Conservation (phyloP, 257 asterid species). For the Rauvolfia tetraphylla region DNA sequence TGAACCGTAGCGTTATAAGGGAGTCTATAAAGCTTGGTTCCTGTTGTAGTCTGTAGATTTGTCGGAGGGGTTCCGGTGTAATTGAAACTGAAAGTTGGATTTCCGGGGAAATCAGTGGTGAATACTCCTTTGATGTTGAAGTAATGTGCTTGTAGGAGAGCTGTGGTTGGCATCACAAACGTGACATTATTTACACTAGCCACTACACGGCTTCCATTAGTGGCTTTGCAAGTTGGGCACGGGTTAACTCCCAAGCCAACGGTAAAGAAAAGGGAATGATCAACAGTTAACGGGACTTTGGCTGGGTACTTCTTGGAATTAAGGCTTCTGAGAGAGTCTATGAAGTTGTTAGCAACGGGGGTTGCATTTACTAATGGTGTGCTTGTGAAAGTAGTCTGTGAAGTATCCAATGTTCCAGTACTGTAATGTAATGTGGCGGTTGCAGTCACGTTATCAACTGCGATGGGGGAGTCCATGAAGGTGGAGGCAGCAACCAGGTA, state of each 20-base stretch:
- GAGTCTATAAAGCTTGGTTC: constrained; percentile 63
- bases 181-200: constrained; percentile 76
- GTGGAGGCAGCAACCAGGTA: constrained; percentile 78
- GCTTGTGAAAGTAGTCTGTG: constrained; percentile 39
- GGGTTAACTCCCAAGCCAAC: constrained; percentile 76
- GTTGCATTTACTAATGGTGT: constrained; percentile 71
- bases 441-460: constrained; percentile 77
- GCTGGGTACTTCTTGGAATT: constrained; percentile 71
- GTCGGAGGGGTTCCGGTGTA: constrained; percentile 59
- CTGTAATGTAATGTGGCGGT: constrained; percentile 79
- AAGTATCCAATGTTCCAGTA: constrained; percentile 47
- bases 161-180: constrained; percentile 75
- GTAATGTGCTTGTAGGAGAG: constrained; percentile 69
- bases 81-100: constrained; percentile 51
- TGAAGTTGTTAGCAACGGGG: constrained; percentile 58
- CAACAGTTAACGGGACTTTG: constrained; percentile 53
- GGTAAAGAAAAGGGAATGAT: constrained; percentile 61
- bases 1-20: constrained; percentile 64
- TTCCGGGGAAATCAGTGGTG: constrained; percentile 79
- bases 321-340: constrained; percentile 50
- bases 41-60: constrained; percentile 44
- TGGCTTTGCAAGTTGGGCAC: constrained; percentile 68
- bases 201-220: constrained; percentile 65
- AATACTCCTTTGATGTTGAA: constrained; percentile 58
- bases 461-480: constrained; percentile 62